phyloP scores from a whole-genome alignment of 495 filamentous ascomycete species.

The Xylaria telfairii region DNA sequence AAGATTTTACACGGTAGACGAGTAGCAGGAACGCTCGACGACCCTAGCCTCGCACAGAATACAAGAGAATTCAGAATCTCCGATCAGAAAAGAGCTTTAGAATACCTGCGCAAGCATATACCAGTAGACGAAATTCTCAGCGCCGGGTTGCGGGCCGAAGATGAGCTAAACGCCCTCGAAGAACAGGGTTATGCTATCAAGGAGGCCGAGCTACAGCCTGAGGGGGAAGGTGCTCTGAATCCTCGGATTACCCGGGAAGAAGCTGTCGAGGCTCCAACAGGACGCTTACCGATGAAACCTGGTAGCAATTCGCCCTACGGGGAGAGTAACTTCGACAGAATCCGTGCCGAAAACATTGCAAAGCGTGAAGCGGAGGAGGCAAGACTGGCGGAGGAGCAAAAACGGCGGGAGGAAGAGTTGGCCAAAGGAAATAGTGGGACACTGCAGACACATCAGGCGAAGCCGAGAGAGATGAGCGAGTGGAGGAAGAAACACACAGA shows the following conservation, averaged over 20 bases:
- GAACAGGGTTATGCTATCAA: constrained; percentile 48
- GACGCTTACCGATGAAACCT: constrained; percentile 28
- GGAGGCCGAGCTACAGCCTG: constrained; percentile 29
- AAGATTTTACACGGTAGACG: constrained; percentile 75
- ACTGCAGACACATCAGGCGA: constrained; percentile 47
- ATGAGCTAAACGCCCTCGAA: constrained; percentile 67
- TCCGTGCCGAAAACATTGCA: constrained; percentile 53
- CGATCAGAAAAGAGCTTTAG: constrained; percentile 58
- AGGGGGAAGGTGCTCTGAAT: constrained; percentile 38
- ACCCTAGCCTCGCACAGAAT: constrained; percentile 44
- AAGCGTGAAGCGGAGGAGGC: constrained; percentile 46
- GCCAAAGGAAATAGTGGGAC: constrained; percentile 59
- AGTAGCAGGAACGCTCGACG: constrained; percentile 75
- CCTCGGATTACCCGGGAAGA: constrained; percentile 51
- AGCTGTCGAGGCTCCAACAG: constrained; percentile 27
- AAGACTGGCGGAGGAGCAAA: constrained; percentile 49
- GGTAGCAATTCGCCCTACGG: constrained; percentile 51
- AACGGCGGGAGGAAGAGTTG: constrained; percentile 58
- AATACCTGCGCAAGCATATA: constrained; percentile 70
- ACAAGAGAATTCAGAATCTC: constrained; percentile 40
- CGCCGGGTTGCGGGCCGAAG: constrained; percentile 59
- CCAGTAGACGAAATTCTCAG: constrained; percentile 77
- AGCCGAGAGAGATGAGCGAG: constrained; percentile 41
- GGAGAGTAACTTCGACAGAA: constrained; percentile 53
- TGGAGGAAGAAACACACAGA: constrained; percentile 44